Base-by-base conservation (phyloP, 1,139 yeast species). In the Hansenula lynferdii region DNA sequence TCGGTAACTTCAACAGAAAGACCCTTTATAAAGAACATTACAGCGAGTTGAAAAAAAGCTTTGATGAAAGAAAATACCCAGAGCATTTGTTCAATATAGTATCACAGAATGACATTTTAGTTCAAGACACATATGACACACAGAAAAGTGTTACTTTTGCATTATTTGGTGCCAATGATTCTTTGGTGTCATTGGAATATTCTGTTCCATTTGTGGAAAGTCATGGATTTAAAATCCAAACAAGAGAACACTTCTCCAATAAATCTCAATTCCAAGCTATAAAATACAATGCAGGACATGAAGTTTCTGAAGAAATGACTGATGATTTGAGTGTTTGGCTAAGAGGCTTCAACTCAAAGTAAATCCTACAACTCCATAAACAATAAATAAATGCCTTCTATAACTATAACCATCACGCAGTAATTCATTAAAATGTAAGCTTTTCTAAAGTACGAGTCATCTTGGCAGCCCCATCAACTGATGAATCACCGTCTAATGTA, bases 401-500 rank as follows among this genome's bases (percentile, higher is more conserved):
- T 16, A 16, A 7, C 14, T 5, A 14, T 50, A n/a, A n/a, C n/a
- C n/a, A n/a, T n/a, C n/a, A n/a, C n/a, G n/a, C n/a, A n/a, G 11
- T 24, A 10, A n/a, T 24, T 20, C 22, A 20, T 20, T 20, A 85
- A 57, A 85, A 85, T 3, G 77, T 64, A 35, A 86, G 61, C 33
- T 69, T 70, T 55, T 85, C 95, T 42, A 86, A 63, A 3, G 80
- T 74, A 56, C 79, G 80, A 5, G 80, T 66, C 14, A 80, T 56
- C 44, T 74, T 75, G 1, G 95, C 95, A 2, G 90, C 84, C 4
- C 94, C 92, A 30, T 70, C 77, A 1, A 66, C 61, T 0, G 66
- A 54, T 12, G 65, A 58, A 42, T 76, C 73, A 17, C 69, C 72
- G 6, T 77, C 85, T 5, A 81, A 58, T 1, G 60, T 47, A 5